Base-by-base conservation (phyloP, 148 eudicot genomes). In the Hydrangea macrophylla region DNA sequence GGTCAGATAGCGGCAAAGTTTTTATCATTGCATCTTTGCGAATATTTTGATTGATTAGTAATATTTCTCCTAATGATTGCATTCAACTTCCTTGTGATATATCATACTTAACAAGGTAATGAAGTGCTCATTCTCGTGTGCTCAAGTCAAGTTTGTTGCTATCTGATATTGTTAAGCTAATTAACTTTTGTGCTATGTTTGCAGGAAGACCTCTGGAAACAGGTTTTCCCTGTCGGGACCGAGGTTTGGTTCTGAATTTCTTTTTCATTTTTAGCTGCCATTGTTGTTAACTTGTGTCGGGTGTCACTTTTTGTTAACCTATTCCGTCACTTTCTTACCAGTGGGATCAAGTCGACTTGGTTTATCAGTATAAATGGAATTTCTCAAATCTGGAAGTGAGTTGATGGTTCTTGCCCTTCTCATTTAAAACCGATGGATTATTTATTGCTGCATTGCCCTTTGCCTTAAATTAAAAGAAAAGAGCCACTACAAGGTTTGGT, bases 211-310 rank as follows among this genome's bases (percentile, higher is more conserved):
- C 75, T 95, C 53, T 95, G 97, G 99, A 78, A 89, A 76, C 82
- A 95, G 85, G 87, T 85, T 39, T 91, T 95, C 67, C 99, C 99
- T n/a, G 96, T 95, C 63, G 99, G 99, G 48, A 95, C 97, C 5
- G 99, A 95, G 99, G 99, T 91, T 39, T 73, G 82, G 30, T 27
- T 20, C 10, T 26, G 13, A 50, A 0, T 42, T 54, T 2, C n/a
- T 33, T 36, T 5, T 51, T 36, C 25, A 23, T 67, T 26, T 33
- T 70, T 55, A 7, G 17, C 25, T 55, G 23, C 25, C 6, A 11
- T 18, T 23, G 42, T 48, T 27, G 13, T 74, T 44, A 23, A n/a
- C n/a, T n/a, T n/a, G n/a, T n/a, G n/a, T n/a, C 53, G 5, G 37
- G 22, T n/a, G n/a, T 11, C 58, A 10, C 58, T 58, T 57, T 42